A percentile compares a stretch with the other conserved stretches of the same genome.
Conservation (phyloP, 1,284 basidiomycete species). For the Malassezia vespertilionis region DNA sequence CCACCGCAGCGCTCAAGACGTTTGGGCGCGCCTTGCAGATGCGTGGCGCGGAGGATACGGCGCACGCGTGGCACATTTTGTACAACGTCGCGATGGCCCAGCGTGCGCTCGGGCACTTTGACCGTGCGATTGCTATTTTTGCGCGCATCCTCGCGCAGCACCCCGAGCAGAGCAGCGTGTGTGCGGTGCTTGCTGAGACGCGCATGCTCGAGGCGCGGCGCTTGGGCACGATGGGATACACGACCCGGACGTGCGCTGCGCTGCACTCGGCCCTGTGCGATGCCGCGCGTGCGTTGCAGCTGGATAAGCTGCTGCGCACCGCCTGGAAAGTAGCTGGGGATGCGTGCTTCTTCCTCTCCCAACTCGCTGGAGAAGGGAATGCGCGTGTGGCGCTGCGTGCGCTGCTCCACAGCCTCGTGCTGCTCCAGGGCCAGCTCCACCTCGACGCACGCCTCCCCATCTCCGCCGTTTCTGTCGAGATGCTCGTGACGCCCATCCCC, state of each 20-base stretch:
- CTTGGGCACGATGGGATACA: slow-evolving; percentile 61
- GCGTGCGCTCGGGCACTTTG: slow-evolving; percentile 64
- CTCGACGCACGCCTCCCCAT: slow-evolving; percentile 31
- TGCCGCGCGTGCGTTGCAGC: slow-evolving; percentile 55
- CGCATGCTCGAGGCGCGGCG: slow-evolving; percentile 62
- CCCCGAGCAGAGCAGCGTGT: slow-evolving; percentile 59
- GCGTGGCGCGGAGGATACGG: slow-evolving; percentile 1
- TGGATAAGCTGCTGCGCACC: slow-evolving; percentile 45
- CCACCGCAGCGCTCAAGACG: slow-evolving; percentile 79
- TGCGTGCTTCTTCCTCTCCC: slow-evolving; percentile 54
- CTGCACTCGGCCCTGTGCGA: slow-evolving; percentile 57
- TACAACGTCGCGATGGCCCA: slow-evolving; percentile 81
- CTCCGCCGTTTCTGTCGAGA: slow-evolving; percentile 18
- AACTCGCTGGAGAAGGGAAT: slow-evolving; percentile 12
- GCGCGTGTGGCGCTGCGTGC: not conserved
- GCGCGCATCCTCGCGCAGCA: slow-evolving; percentile 55
- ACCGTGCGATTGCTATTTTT: slow-evolving; percentile 64
- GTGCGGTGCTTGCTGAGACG: slow-evolving; percentile 64
- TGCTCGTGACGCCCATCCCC: slow-evolving; percentile 7
- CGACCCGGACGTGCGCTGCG: slow-evolving; percentile 62
- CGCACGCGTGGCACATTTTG: slow-evolving; percentile 64
- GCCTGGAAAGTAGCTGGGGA: slow-evolving; percentile 82
- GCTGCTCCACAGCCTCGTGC: slow-evolving; percentile 20
- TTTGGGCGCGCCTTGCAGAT: slow-evolving; percentile 59
- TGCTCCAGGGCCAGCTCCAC: slow-evolving; percentile 18